These are phyloP conservation scores for Halenospora varia DNA, from an alignment of 495 filamentous ascomycete genomes.

Conservation along the genomic window DNA sequence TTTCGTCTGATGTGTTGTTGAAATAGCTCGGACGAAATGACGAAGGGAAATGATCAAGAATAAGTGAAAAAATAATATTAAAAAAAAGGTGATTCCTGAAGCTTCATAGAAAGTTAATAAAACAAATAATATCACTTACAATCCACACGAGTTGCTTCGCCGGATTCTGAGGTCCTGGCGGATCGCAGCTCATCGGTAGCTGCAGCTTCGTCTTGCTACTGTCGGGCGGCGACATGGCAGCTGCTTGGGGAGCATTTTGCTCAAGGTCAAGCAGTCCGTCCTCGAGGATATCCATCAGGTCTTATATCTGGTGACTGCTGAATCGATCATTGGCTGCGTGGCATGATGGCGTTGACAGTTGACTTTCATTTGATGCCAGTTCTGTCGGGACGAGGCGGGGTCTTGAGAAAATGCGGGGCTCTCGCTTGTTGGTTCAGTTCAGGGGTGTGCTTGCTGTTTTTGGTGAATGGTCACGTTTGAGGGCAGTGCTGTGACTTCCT, in stretches of 20 bases:
- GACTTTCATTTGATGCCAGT: no score
- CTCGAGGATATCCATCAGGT: conserved; percentile 18
- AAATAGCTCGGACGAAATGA: background rate
- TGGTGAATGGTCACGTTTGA: no score
- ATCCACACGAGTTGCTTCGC: conserved; percentile 78
- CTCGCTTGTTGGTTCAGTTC: no score
- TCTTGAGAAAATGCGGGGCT: no score
- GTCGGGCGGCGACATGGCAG: conserved; percentile 14
- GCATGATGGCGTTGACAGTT: conserved; percentile 1
- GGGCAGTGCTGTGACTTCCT: no score
- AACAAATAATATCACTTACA: conserved; percentile 41
- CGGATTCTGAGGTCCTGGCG: conserved; percentile 67
- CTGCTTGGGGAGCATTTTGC: conserved; percentile 13
- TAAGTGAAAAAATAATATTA: background rate
- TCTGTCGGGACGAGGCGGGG: no score
- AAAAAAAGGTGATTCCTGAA: background rate
- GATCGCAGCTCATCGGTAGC: conserved; percentile 75
- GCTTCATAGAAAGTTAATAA: background rate
- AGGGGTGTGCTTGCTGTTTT: no score
- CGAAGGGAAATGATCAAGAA: background rate
- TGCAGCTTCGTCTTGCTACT: conserved; percentile 32
- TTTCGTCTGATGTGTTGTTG: conserved; percentile 10
- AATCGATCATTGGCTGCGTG: conserved; percentile 6
- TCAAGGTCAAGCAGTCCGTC: background rate
- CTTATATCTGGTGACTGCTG: background rate